Evolutionary conservation across 352 stramenopile species (phyloP), one percentile per base, ranked within the genome.

Genomic region (Peronospora belbahrii): DNA sequence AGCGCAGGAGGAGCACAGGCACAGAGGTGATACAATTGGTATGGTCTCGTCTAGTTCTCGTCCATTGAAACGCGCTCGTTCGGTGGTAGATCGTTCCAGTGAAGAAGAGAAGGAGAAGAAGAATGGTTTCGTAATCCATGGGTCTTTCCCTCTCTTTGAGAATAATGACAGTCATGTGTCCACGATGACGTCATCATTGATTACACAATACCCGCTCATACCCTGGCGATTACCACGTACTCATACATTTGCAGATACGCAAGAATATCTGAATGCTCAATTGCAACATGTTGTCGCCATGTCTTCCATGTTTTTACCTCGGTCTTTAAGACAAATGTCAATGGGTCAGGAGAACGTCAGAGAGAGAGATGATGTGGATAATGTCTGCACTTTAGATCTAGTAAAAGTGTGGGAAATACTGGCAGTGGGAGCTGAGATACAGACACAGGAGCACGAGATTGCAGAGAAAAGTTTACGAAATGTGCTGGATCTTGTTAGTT

Each of bases 401-500:
- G 20, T 43, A 3, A 46, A 38, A 18, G 33, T 78, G 8, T 55
- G 47, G 27, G 24, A 42, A 25, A 8, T 77, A n/a, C 14, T 70
- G 19, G 28, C 48, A 7, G 32, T 49, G 13, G 40, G 24, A 3
- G 32, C 6, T 4, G 24, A 31, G 2, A 15, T 59, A 32, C 25
- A 56, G 37, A 33, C 44, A 6, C 22, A 70, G 30, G 20, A 57
- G 15, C 43, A 70, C 11, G 22, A 62, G 36, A 45, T 32, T 14
- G 65, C 56, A 0, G 74, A 91, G 35, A 56, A 45, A 5, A 41
- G 48, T 14, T n/a, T 88, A 17, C 64, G 79, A 33, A 51, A 71
- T 1, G 42, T 61, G 3, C 76, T 91, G 76, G 79, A 88, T 27
- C 60, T 88, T 7, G 53, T 91, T n/a, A 86, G 72, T 38, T 81